These are phyloP conservation scores for Tricholoma bakamatsutake DNA, from an alignment of 768 basidiomycete species.

Conservation along the genomic window DNA sequence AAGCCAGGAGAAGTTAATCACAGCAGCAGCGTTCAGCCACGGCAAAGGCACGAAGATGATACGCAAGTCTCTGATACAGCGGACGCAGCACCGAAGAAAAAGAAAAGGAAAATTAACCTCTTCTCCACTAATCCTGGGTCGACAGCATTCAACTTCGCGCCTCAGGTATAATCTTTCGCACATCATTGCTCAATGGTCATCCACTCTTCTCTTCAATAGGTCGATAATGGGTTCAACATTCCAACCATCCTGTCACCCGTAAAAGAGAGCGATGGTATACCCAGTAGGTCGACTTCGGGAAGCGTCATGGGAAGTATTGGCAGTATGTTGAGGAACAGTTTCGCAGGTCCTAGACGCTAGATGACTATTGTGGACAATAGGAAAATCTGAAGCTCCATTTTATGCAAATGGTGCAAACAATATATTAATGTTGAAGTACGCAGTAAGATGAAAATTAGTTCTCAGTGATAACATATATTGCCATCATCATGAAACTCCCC, in stretches of 20 bases:
- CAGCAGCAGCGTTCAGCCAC: constrained; percentile 8
- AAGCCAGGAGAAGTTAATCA: constrained; percentile 11
- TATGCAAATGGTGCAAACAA: too few relatives aligned
- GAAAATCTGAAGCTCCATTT: neutral
- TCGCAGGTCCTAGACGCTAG: constrained; percentile 10
- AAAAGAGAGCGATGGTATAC: constrained; percentile 47
- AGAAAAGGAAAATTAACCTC: constrained; percentile 66
- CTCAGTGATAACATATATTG: constrained; percentile 38
- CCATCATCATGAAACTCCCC: constrained; percentile 85
- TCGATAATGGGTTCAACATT: constrained; percentile 46
- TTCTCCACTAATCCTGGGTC: constrained; percentile 38
- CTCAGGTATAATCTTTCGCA: constrained; percentile 24
- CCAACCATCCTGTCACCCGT: constrained; percentile 65
- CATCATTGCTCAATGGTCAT: neutral
- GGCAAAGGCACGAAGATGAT: constrained; percentile 1
- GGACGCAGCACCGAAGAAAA: constrained; percentile 45
- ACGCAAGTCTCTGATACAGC: constrained; percentile 5
- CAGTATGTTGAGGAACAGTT: constrained; percentile 18
- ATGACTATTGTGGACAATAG: neutral
- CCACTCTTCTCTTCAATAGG: constrained; percentile 20
- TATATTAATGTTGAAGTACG: too few relatives aligned
- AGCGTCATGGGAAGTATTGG: constrained; percentile 21
- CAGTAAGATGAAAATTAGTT: neutral
- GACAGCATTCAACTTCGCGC: constrained; percentile 40
- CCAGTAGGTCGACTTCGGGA: constrained; percentile 36